These are phyloP conservation scores for Pseudocercospora pini-densiflorae DNA, from an alignment of 2,329 filamentous ascomycete genomes.

Conservation along the genomic window DNA sequence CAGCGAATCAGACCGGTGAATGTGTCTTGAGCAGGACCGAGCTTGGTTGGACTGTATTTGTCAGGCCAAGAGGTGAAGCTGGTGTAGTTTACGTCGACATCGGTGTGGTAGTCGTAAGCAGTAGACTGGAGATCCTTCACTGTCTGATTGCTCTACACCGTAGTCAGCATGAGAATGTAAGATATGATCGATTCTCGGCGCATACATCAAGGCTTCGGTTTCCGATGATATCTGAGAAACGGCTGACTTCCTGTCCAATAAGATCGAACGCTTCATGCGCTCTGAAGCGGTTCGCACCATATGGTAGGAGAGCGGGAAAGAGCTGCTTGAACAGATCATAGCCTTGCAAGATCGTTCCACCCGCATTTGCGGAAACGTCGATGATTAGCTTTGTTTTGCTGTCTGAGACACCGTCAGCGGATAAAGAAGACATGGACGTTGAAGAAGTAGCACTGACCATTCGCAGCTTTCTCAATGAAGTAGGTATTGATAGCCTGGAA, in stretches of 20 bases:
- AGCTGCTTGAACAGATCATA: slow-evolving; percentile 66
- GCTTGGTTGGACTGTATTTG: slow-evolving; percentile 50
- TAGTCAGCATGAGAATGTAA: slow-evolving; percentile 31
- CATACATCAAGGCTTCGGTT: slow-evolving; percentile 36
- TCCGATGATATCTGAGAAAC: slow-evolving; percentile 36
- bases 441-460: slow-evolving; percentile 20
- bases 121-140: slow-evolving; percentile 45
- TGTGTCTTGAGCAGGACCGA: slow-evolving; percentile 53
- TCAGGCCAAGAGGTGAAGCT: slow-evolving; percentile 54
- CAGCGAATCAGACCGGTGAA: slow-evolving; percentile 64
- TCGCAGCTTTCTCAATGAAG: slow-evolving; percentile 50
- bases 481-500: slow-evolving; percentile 50
- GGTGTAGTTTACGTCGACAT: slow-evolving; percentile 54
- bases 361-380: slow-evolving; percentile 63
- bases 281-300: slow-evolving; percentile 57
- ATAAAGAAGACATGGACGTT: neutral
- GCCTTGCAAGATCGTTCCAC: slow-evolving; percentile 62
- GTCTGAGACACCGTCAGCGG: slow-evolving; percentile 28
- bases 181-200: neutral
- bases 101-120: slow-evolving; percentile 53
- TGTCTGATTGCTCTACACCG: slow-evolving; percentile 46
- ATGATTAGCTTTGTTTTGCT: slow-evolving; percentile 66
- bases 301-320: slow-evolving; percentile 56
- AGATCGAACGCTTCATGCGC: slow-evolving; percentile 54
- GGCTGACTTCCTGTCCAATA: slow-evolving; percentile 49